A percentile compares a stretch with the other conserved stretches of the same genome.
phyloP scores from a whole-genome alignment of 192 early-diverging fungal genomes.

The Ambispora gerdemannii region DNA sequence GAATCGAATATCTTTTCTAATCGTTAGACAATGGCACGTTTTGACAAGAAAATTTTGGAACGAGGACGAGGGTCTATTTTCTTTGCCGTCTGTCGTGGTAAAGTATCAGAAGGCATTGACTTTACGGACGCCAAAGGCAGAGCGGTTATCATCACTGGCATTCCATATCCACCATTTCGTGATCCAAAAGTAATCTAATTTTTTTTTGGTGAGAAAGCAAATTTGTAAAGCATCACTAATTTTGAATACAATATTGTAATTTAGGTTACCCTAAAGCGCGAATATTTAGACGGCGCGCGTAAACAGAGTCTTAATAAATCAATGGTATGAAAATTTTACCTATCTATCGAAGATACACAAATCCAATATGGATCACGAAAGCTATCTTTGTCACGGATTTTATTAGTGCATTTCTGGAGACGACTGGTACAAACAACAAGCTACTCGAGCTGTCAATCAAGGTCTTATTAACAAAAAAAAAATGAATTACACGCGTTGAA shows the following conservation, averaged over 20 bases:
- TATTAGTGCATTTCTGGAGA: conserved; percentile 40
- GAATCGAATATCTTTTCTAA: conserved; percentile 28
- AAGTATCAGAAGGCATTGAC: conserved; percentile 72
- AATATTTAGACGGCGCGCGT: conserved; percentile 41
- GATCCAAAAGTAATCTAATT: conserved; percentile 50
- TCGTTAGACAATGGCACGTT: conserved; percentile 41
- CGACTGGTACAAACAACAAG: conserved; percentile 64
- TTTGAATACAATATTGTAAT: conserved; percentile 12
- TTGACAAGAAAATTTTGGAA: conserved; percentile 43
- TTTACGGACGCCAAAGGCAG: conserved; percentile 64
- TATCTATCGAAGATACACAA: not conserved
- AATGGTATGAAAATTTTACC: conserved; percentile 6
- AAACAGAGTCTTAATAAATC: not conserved
- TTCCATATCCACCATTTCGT: conserved; percentile 54
- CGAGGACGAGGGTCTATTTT: conserved; percentile 49
- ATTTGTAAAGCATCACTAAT: not conserved
- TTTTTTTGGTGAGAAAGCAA: not conserved
- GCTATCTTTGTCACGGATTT: not conserved
- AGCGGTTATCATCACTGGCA: conserved; percentile 62
- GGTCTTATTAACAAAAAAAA: too few relatives aligned
- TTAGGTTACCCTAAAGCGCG: conserved; percentile 43
- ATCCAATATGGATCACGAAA: not conserved
- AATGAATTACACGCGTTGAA: too few relatives aligned
- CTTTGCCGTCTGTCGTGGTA: conserved; percentile 73
- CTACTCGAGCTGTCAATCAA: conserved; percentile 64